Evolutionary conservation across 306 rosid genomes (phyloP).

Genomic region (Gillenia trifoliata): DNA sequence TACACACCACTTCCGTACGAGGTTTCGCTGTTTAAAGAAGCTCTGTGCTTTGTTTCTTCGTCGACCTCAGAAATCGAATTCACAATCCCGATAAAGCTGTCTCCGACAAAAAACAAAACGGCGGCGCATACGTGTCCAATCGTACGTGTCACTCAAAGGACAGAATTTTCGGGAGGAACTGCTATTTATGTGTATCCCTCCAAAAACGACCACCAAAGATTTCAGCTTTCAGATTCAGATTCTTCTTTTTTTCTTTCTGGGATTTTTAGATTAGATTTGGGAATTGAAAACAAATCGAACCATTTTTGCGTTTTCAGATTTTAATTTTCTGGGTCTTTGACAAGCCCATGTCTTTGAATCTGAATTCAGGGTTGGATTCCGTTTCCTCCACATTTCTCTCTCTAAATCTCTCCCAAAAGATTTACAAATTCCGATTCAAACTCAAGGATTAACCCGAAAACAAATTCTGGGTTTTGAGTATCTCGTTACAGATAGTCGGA

Average conservation of each 20-base stretch:
- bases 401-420: conserved; percentile 50
- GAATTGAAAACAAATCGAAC: not conserved
- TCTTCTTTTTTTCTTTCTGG: not conserved
- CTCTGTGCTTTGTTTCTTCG: not conserved
- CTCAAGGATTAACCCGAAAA: conserved; percentile 31
- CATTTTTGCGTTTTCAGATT: not conserved
- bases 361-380: conserved; percentile 7
- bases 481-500: not conserved
- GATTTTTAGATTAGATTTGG: not conserved
- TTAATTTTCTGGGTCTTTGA: conserved; percentile 4
- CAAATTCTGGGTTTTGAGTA: conserved; percentile 15
- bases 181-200: not conserved
- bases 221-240: not conserved
- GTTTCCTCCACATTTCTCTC: conserved; percentile 27
- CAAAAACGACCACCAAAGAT: not conserved
- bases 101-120: not conserved
- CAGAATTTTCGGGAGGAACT: not conserved
- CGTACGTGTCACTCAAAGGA: not conserved
- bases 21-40: not conserved
- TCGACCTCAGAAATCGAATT: not conserved
- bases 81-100: not conserved
- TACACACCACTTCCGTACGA: too few relatives aligned
- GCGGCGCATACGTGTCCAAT: not conserved
- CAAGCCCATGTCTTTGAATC: conserved; percentile 46
- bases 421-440: conserved; percentile 54